Percentiles rank a stretch among this genome's conserved stretches.
Conservation (phyloP, 2,329 filamentous ascomycete genomes). For the Penicillium sp. region DNA sequence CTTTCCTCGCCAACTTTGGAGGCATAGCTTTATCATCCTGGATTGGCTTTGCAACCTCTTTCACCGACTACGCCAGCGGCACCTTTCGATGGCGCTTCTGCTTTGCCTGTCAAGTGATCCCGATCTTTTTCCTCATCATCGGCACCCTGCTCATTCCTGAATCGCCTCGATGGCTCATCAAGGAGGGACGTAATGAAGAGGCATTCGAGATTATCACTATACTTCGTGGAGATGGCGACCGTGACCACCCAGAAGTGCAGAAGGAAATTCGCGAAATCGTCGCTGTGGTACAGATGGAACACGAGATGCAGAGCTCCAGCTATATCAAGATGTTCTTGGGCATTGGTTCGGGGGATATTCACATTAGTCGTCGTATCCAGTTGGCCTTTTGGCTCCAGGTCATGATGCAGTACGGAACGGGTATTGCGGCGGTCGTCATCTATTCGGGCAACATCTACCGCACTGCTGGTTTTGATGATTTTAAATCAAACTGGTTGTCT, state of each 20-base stretch:
- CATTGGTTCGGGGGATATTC: slow-evolving; percentile 24
- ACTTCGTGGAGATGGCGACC: slow-evolving; percentile 19
- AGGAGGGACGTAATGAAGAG: slow-evolving; percentile 20
- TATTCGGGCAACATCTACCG: slow-evolving; percentile 29
- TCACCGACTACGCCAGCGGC: slow-evolving; percentile 6
- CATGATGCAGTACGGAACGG: slow-evolving; percentile 30
- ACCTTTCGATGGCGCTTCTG: slow-evolving; percentile 26
- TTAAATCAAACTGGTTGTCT: slow-evolving; percentile 28
- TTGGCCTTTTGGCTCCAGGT: slow-evolving; percentile 33
- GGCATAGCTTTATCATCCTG: slow-evolving; percentile 29
- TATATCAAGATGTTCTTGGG: slow-evolving; percentile 31
- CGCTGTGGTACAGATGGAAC: slow-evolving; percentile 24
- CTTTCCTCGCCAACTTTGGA: slow-evolving; percentile 28
- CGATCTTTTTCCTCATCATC: slow-evolving; percentile 17
- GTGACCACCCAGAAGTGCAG: slow-evolving; percentile 60
- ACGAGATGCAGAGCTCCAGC: slow-evolving; percentile 16
- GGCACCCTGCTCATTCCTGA: slow-evolving; percentile 23
- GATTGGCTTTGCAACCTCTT: slow-evolving; percentile 25
- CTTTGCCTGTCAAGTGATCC: slow-evolving; percentile 20
- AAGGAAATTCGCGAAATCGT: slow-evolving; percentile 51
- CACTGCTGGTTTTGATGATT: slow-evolving; percentile 28
- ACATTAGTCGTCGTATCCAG: slow-evolving; percentile 27
- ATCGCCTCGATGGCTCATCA: slow-evolving; percentile 27
- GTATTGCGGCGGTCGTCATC: slow-evolving; percentile 30
- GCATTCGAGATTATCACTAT: slow-evolving; percentile 20